Evolutionary conservation across 2,329 filamentous ascomycete genomes (phyloP), one percentile per base, ranked within the genome.

Genomic region (Fusarium floridanum): DNA sequence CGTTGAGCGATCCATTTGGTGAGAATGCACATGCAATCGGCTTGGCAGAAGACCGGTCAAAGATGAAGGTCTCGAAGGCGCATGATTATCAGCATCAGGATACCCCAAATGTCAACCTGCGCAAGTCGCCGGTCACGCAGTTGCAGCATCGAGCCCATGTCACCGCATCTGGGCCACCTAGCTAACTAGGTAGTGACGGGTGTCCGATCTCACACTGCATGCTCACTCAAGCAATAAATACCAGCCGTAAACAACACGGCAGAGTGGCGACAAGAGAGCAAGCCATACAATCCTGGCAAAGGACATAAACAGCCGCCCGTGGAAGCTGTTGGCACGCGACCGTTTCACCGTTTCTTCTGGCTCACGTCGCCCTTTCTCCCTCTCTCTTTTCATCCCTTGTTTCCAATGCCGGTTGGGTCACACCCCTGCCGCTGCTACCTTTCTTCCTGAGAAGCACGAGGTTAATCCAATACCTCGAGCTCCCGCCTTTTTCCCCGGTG

Each of bases 401-500:
- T 64, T 61, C 53, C 45, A 59, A 43, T 32, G 41, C 32, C 27
- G 45, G 39, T 29, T 22, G 20, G 41, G 27, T 12, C 29, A 34
- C 20, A 14, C 34, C 27, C 45, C 64, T 55, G 34, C 32, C 12
- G 12, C 32, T 34, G 50, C 43, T 50, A 20, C 29, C 43, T 17
- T 36, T 50, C 29, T 6, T 45, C 22, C 12, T 39, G 37, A 32
- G 37, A 43, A 32, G 62, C 45, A 50, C 60, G 12, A 61, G 43
- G 61, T 62, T 39, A 37, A 63, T 70, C 55, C 63, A 63, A 60
- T 64, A 32, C 43, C 27, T 59, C 43, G n/a, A 48, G 56, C 37
- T 68, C 57, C 70, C 64, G 64, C 43, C 37, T n/a, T 61, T 71
- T 71, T 63, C 70, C 68, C 64, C 68, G 68, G 61, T 57, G 62